Evolutionary conservation across 176 grass and related monocot species (phyloP).

Genomic region (Cenchrus fungigraminus): DNA sequence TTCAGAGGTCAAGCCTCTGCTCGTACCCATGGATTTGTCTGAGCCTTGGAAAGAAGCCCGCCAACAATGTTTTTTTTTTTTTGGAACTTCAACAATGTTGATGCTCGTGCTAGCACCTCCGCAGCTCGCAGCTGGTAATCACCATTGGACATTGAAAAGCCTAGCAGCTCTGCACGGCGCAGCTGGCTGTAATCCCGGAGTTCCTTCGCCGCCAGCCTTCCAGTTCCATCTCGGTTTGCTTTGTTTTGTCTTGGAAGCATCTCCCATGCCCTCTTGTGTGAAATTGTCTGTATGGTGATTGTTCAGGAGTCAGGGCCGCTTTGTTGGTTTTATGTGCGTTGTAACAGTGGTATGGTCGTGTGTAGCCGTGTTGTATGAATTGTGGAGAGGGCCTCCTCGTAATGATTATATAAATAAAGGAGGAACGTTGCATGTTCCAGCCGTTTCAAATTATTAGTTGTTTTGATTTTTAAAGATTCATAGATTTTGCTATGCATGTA

Average conservation of each 20-base stretch:
- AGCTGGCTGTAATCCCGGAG: constrained; percentile 46
- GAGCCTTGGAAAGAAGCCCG: constrained; percentile 13
- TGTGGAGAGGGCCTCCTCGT: background rate
- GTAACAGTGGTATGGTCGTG: background rate
- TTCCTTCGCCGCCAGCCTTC: background rate
- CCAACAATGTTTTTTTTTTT: background rate
- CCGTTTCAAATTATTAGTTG: too few relatives aligned
- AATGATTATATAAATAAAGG: constrained; percentile 35
- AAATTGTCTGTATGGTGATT: constrained; percentile 18
- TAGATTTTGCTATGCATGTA: too few relatives aligned
- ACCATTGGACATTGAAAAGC: background rate
- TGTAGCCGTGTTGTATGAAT: background rate
- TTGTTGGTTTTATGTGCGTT: background rate
- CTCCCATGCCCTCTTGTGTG: constrained; percentile 5
- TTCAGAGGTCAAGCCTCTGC: too few relatives aligned
- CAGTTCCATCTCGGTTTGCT: background rate
- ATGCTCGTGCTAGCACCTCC: constrained; percentile 12
- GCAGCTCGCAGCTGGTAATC: constrained; percentile 30
- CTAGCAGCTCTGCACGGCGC: background rate
- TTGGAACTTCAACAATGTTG: background rate
- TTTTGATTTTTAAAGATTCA: too few relatives aligned
- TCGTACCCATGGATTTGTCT: too few relatives aligned
- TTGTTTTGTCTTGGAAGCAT: constrained; percentile 8
- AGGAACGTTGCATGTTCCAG: background rate
- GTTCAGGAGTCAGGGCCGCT: background rate